A percentile compares a stretch with the other conserved stretches of the same genome.
Conservation (phyloP, 202 grass and related monocot genomes). For the Hordeum pubiflorum region DNA sequence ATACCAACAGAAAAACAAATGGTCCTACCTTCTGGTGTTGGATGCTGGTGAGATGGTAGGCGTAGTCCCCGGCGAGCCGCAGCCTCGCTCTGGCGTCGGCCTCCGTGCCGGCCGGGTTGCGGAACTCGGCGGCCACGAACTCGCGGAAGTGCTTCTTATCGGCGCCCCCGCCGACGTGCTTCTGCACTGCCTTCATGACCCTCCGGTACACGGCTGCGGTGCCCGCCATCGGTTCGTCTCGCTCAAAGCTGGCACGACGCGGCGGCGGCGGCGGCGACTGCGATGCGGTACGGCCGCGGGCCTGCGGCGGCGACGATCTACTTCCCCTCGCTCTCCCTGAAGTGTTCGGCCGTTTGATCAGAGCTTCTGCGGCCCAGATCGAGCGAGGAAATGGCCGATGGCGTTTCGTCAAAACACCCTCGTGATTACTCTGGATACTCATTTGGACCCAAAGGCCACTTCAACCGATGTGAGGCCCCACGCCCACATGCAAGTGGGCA, state of each 20-base stretch:
- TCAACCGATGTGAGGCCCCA: no score
- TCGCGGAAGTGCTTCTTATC: constrained; percentile 57
- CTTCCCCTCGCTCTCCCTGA: not conserved
- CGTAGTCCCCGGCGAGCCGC: constrained; percentile 57
- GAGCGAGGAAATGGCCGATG: not conserved
- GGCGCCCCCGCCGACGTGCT: constrained; percentile 39
- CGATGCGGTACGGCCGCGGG: not conserved
- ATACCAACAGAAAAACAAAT: not conserved
- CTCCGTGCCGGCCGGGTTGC: constrained; percentile 33
- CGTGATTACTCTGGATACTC: no score
- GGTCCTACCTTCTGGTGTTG: constrained; percentile 61
- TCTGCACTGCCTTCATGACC: constrained; percentile 72
- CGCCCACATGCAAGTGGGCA: no score
- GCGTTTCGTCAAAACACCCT: not conserved
- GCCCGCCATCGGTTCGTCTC: constrained; percentile 26
- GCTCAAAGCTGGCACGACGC: not conserved
- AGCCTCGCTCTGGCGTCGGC: constrained; percentile 36
- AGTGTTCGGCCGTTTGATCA: constrained; percentile 10
- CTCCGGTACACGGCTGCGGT: constrained; percentile 38
- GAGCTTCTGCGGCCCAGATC: not conserved
- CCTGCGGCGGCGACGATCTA: not conserved
- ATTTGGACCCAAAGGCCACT: no score
- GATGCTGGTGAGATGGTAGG: constrained; percentile 64
- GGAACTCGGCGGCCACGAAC: constrained; percentile 60
- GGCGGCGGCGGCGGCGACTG: not conserved